Percentiles rank a stretch among this genome's conserved stretches.
These are phyloP conservation scores for Clavispora phyllophila DNA, from an alignment of 805 yeast genomes.

Conservation along the genomic window DNA sequence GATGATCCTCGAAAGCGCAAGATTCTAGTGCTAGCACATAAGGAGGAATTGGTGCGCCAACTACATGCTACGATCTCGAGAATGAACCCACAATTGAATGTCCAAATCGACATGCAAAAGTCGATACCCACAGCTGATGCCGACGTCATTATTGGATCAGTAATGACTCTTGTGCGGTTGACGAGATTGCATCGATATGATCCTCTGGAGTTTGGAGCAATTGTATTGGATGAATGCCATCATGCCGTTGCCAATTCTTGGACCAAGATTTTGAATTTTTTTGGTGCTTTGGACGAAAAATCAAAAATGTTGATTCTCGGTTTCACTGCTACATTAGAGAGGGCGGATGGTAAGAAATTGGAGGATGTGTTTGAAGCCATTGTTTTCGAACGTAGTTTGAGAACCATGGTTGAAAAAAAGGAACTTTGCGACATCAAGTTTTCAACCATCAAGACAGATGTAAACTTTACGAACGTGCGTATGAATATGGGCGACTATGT, in stretches of 20 bases:
- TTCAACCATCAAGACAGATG: constrained; percentile 48
- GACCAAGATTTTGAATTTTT: constrained; percentile 50
- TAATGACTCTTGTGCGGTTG: constrained; percentile 52
- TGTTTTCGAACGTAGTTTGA: constrained; percentile 61
- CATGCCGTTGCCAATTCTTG: constrained; percentile 79
- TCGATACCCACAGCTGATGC: constrained; percentile 37
- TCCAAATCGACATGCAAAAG: constrained; percentile 69
- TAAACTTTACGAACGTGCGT: constrained; percentile 36
- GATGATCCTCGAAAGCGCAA: constrained; percentile 21
- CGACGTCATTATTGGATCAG: constrained; percentile 74
- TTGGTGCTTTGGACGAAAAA: constrained; percentile 40
- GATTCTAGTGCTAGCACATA: constrained; percentile 68
- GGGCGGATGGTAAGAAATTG: constrained; percentile 67
- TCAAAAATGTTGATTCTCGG: constrained; percentile 63
- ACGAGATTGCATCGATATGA: constrained; percentile 48
- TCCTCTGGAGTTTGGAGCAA: constrained; percentile 59
- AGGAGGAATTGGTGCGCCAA: constrained; percentile 73
- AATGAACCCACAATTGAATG: constrained; percentile 45
- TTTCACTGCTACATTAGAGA: constrained; percentile 79
- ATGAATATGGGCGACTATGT: constrained; percentile 50
- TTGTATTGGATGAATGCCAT: constrained; percentile 89
- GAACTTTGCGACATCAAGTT: constrained; percentile 70
- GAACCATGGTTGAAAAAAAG: constrained; percentile 60
- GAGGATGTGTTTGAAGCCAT: constrained; percentile 63
- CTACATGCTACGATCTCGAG: constrained; percentile 47